Evolutionary conservation across 768 basidiomycete genomes (phyloP).

Genomic region (Gloeopeniophorella convolvens): DNA sequence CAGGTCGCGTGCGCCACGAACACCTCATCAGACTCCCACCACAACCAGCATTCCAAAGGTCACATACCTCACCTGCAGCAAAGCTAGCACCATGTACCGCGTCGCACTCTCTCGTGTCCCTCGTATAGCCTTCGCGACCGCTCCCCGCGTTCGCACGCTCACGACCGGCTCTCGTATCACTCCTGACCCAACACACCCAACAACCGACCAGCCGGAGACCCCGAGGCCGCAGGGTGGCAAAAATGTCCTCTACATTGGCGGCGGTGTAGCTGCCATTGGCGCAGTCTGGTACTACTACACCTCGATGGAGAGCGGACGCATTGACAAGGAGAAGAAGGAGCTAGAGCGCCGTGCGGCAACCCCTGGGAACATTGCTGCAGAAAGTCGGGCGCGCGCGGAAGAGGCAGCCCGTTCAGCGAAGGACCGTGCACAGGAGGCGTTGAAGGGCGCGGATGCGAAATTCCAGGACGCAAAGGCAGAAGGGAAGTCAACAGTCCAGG

Average conservation of each 20-base stretch:
- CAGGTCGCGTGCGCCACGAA: too few species aligned
- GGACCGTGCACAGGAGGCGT: neutral
- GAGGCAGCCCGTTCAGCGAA: neutral
- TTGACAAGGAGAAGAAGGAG: conserved; percentile 3
- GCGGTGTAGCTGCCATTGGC: conserved; percentile 6
- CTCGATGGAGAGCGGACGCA: neutral
- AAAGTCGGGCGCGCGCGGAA: neutral
- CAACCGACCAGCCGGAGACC: neutral
- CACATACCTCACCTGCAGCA: too few species aligned
- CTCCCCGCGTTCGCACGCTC: neutral
- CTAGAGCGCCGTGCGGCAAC: neutral
- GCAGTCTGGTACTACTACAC: conserved; percentile 18
- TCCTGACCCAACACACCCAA: conserved; percentile 6
- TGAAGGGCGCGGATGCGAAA: neutral
- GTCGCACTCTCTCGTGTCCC: conserved; percentile 1
- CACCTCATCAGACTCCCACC: too few species aligned
- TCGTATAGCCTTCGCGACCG: neutral
- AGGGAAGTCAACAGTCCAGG: neutral
- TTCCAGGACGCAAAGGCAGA: conserved; percentile 8
- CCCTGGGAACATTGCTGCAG: neutral
- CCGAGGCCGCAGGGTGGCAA: neutral
- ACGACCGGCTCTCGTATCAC: neutral
- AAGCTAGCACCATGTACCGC: neutral
- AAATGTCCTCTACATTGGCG: conserved; percentile 1
- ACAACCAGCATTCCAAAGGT: too few species aligned